Percentiles rank a stretch among this genome's conserved stretches.
phyloP scores from a whole-genome alignment of 148 eudicot genomes.

The Suaeda aralocaspica region DNA sequence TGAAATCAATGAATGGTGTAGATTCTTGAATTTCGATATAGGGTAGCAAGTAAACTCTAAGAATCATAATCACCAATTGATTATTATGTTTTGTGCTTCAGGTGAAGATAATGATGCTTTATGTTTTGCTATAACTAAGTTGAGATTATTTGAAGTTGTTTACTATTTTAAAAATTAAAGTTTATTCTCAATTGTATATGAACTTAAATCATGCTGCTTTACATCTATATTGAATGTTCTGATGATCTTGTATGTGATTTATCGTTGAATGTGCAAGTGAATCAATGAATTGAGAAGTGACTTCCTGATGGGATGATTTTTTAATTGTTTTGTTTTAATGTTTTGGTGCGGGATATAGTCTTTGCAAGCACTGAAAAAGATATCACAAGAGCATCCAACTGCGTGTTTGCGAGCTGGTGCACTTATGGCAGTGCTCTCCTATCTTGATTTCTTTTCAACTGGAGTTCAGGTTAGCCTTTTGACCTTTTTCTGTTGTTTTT shows the following conservation, averaged over 20 bases:
- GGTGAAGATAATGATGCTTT: not conserved
- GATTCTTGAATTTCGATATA: too few relatives aligned
- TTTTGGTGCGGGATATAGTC: constrained; percentile 57
- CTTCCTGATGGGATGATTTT: not conserved
- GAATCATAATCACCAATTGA: too few relatives aligned
- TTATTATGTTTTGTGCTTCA: too few relatives aligned
- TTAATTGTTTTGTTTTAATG: not conserved
- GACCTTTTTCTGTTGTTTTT: not conserved
- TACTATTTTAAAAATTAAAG: too few relatives aligned
- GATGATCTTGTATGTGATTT: not conserved
- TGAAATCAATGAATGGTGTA: too few relatives aligned
- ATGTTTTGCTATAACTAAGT: not conserved
- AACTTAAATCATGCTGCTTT: not conserved
- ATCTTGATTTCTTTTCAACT: constrained; percentile 95
- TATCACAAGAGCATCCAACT: constrained; percentile 96
- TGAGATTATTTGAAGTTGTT: too few relatives aligned
- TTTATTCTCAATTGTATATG: too few relatives aligned
- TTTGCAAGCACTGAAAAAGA: constrained; percentile 95
- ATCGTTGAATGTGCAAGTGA: constrained; percentile 7
- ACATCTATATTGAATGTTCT: not conserved
- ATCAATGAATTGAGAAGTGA: not conserved
- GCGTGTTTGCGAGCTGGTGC: constrained; percentile 97
- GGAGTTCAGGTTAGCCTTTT: constrained; percentile 73
- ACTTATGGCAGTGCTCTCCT: constrained; percentile 96
- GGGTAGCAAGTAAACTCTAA: too few relatives aligned